Percentiles rank a stretch among this genome's conserved stretches.
phyloP scores from a whole-genome alignment of 1,284 basidiomycete genomes.

The Peniophora sp. region DNA sequence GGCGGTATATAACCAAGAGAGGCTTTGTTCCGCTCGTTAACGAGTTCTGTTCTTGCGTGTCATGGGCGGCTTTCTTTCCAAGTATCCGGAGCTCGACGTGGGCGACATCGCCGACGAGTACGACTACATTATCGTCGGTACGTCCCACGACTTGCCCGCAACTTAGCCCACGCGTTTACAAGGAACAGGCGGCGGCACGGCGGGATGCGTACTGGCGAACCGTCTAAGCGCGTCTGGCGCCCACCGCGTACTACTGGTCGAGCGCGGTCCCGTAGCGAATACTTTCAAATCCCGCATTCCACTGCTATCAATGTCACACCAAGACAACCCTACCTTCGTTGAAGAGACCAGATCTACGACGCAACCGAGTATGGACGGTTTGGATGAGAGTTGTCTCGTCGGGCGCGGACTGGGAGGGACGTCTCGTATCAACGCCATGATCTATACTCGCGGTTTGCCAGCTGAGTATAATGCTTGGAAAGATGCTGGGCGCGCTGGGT shows the following conservation, averaged over 20 bases:
- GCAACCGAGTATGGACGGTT: no score
- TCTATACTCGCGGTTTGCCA: slow-evolving; percentile 28
- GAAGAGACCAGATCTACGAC: no score
- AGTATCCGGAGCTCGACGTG: slow-evolving; percentile 11
- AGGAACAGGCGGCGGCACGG: slow-evolving; percentile 20
- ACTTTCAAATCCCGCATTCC: slow-evolving; percentile 27
- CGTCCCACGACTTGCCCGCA: not conserved
- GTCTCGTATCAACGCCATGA: slow-evolving; percentile 33
- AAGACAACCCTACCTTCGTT: no score
- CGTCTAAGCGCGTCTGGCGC: slow-evolving; percentile 20
- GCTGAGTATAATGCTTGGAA: slow-evolving; percentile 31
- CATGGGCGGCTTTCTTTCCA: slow-evolving; percentile 4
- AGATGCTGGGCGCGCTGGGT: slow-evolving; percentile 23
- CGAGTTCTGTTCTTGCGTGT: no score
- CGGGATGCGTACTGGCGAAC: slow-evolving; percentile 27
- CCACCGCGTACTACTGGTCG: slow-evolving; percentile 22
- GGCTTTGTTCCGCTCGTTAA: no score
- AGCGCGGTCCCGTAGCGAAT: slow-evolving; percentile 24
- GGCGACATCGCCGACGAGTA: slow-evolving; percentile 5
- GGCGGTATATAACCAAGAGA: no score
- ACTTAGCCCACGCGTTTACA: not conserved
- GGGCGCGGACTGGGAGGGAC: slow-evolving; percentile 35
- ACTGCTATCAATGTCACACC: slow-evolving; percentile 17
- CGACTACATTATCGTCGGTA: slow-evolving; percentile 17
- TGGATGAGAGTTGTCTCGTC: slow-evolving; percentile 6